These are phyloP conservation scores for Ganoderma lucidum DNA, from an alignment of 1,284 basidiomycete genomes.

Conservation along the genomic window DNA sequence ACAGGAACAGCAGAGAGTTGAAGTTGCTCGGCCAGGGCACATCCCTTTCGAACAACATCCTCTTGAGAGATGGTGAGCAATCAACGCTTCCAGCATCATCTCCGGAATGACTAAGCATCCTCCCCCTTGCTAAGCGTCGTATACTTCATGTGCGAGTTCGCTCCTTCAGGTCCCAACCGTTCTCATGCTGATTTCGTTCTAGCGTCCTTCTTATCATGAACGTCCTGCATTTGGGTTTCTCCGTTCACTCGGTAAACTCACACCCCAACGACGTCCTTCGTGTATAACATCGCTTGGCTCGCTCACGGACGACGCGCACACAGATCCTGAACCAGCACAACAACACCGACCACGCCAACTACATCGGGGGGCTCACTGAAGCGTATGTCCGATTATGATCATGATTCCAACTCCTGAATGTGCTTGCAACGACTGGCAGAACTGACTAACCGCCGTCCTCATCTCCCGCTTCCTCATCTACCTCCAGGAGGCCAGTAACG, in stretches of 20 bases:
- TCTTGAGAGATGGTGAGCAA: slow-evolving; percentile 16
- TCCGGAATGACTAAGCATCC: too few species aligned
- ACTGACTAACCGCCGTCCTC: slow-evolving; percentile 11
- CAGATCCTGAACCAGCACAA: slow-evolving; percentile 7
- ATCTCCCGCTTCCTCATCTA: slow-evolving; percentile 21
- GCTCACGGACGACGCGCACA: neutral
- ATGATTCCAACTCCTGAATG: neutral
- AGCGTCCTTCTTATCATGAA: slow-evolving; percentile 12
- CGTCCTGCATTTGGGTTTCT: slow-evolving; percentile 16
- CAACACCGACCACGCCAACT: neutral
- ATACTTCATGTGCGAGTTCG: slow-evolving; percentile 14
- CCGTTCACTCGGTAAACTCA: slow-evolving; percentile 9
- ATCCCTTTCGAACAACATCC: slow-evolving; percentile 4
- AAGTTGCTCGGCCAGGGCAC: slow-evolving; percentile 2
- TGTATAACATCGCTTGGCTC: too few species aligned
- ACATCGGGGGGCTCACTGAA: slow-evolving; percentile 11
- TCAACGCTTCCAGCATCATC: neutral
- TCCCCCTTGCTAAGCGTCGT: neutral
- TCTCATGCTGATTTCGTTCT: neutral
- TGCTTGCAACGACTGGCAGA: neutral
- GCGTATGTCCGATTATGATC: neutral
- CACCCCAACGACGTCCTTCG: too few species aligned
- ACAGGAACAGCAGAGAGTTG: slow-evolving; percentile 5
- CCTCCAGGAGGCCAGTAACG: slow-evolving; percentile 16
- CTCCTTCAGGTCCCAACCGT: neutral